These are phyloP conservation scores for Moesziomyces parantarcticus DNA, from an alignment of 1,284 basidiomycete species.

Conservation along the genomic window DNA sequence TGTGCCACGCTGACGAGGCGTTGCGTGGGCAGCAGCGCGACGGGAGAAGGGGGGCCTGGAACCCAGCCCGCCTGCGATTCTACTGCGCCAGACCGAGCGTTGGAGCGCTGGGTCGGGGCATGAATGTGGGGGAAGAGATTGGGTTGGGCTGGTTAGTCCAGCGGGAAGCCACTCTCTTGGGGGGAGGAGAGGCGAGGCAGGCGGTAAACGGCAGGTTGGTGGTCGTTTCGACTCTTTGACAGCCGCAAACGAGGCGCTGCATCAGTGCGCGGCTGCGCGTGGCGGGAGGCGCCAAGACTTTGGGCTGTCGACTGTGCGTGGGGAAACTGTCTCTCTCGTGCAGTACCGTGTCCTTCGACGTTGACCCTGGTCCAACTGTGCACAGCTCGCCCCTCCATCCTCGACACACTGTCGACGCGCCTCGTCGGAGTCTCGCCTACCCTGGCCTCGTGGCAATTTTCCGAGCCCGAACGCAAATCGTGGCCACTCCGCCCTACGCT, in stretches of 20 bases:
- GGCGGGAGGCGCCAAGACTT: neutral
- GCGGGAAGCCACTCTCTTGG: neutral
- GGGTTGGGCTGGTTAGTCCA: neutral
- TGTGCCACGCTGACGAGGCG: neutral
- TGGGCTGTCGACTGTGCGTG: neutral
- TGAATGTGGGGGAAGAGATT: neutral
- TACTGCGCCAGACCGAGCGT: neutral
- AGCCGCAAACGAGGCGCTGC: neutral
- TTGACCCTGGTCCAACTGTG: no score
- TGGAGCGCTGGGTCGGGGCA: neutral
- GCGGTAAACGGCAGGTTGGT: neutral
- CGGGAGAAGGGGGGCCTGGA: no score
- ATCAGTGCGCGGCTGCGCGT: no score
- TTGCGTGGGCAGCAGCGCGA: neutral
- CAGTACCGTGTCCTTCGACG: no score
- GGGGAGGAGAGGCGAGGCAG: no score
- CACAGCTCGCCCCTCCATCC: no score
- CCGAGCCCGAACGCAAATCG: constrained; percentile 14
- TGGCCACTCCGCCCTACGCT: neutral
- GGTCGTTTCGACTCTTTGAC: neutral
- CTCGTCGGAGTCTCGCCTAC: neutral
- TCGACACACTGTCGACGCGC: neutral
- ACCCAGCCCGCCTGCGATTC: no score
- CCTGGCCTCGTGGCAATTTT: constrained; percentile 14
- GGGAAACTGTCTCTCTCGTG: neutral